A percentile compares a stretch with the other conserved stretches of the same genome.
phyloP scores from a whole-genome alignment of 1,284 basidiomycete genomes.

The Pterula multifida region DNA sequence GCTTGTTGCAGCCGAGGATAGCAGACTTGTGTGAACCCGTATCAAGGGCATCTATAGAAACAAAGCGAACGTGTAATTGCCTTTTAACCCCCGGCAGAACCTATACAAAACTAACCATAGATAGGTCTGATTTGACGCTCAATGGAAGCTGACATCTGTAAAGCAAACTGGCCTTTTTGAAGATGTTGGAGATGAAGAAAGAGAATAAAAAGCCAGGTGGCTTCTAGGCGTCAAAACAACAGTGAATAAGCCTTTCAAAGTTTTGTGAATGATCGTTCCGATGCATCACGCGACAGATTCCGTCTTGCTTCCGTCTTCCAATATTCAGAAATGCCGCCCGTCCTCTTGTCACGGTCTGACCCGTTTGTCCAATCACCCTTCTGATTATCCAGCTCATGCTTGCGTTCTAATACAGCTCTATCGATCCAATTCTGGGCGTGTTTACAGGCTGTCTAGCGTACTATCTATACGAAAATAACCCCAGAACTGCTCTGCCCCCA shows the following conservation, averaged over 20 bases:
- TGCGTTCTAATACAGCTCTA: constrained; percentile 22
- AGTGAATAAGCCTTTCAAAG: not conserved
- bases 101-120: constrained; percentile 42
- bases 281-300: not conserved
- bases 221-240: not conserved
- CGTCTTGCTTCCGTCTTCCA: constrained; percentile 1
- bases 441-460: constrained; percentile 79
- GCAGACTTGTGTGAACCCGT: constrained; percentile 77
- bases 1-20: constrained; percentile 71
- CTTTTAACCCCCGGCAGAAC: constrained; percentile 6
- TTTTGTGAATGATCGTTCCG: not conserved
- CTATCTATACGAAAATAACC: constrained; percentile 76
- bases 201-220: constrained; percentile 4
- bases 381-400: not conserved
- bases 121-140: constrained; percentile 73
- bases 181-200: constrained; percentile 7
- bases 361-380: constrained; percentile 1
- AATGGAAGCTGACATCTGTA: constrained; percentile 34
- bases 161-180: constrained; percentile 6
- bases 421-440: constrained; percentile 69
- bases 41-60: constrained; percentile 62
- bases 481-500: constrained; percentile 58
- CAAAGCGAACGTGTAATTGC: constrained; percentile 6
- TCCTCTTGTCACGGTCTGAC: constrained; percentile 41
- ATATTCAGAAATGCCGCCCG: constrained; percentile 27